These are phyloP conservation scores for Rhodomyrtus psidioides DNA, from an alignment of 441 rosid species.

Conservation along the genomic window DNA sequence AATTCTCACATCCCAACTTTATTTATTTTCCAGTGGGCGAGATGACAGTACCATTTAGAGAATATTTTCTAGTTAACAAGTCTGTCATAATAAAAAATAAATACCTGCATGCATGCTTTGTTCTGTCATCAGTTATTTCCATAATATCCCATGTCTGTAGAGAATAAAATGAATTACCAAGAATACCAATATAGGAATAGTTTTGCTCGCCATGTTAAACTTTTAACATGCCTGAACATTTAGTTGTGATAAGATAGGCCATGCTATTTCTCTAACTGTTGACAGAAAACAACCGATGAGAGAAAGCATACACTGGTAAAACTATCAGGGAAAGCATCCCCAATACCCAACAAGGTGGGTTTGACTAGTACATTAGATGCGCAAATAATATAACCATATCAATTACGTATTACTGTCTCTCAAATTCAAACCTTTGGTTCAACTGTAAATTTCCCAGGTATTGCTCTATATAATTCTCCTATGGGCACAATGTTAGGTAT, in stretches of 20 bases:
- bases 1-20: not conserved
- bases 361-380: not conserved
- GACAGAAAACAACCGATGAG: not conserved
- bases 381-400: not conserved
- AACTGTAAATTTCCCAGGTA: constrained; percentile 41
- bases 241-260: not conserved
- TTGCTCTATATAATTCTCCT: constrained; percentile 35
- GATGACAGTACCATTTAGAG: not conserved
- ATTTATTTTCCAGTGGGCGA: not conserved
- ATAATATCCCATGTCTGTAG: not conserved
- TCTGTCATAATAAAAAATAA: not conserved
- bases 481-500: constrained; percentile 45
- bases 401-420: not conserved
- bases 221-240: not conserved
- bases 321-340: not conserved
- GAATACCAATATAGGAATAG: not conserved
- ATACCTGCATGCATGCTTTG: not conserved
- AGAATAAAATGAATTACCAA: not conserved
- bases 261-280: not conserved
- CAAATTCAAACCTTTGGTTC: constrained; percentile 42
- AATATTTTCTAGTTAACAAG: not conserved
- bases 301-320: not conserved
- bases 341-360: not conserved
- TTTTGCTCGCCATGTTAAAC: not conserved
- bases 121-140: not conserved